Evolutionary conservation across 805 yeast genomes (phyloP).

Genomic region (Cyberlindnera saturnus): DNA sequence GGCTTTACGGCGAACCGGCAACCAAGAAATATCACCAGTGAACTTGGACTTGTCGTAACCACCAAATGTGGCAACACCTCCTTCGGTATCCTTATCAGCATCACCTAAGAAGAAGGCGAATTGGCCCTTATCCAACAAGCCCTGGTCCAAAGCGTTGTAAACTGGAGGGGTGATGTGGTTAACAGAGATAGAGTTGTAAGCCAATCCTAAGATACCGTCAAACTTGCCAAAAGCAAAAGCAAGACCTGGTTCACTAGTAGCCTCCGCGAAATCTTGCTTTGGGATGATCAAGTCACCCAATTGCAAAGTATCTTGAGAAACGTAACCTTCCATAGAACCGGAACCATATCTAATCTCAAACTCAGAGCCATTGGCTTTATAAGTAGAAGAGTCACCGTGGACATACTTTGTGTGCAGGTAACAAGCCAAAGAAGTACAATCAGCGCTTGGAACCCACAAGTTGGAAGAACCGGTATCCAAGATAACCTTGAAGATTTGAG

Average conservation of each 20-base stretch:
- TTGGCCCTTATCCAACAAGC: slow-evolving; percentile 75
- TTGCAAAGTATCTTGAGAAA: slow-evolving; percentile 77
- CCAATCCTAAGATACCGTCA: slow-evolving; percentile 95
- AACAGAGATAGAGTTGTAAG: slow-evolving; percentile 86
- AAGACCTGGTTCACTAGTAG: slow-evolving; percentile 94
- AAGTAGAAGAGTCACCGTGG: slow-evolving; percentile 74
- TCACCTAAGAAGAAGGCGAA: slow-evolving; percentile 92
- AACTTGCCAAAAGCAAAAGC: slow-evolving; percentile 98
- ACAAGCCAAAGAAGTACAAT: slow-evolving; percentile 93
- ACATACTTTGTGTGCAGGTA: slow-evolving; percentile 89
- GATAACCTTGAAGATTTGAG: slow-evolving; percentile 87
- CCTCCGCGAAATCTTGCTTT: slow-evolving; percentile 93
- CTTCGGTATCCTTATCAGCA: slow-evolving; percentile 53
- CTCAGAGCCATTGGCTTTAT: slow-evolving; percentile 79
- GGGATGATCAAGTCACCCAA: slow-evolving; percentile 83
- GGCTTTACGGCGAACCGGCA: slow-evolving; percentile 98
- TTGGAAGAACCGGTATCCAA: slow-evolving; percentile 96
- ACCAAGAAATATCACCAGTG: slow-evolving; percentile 84
- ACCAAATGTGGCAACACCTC: slow-evolving; percentile 94
- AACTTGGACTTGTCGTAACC: slow-evolving; percentile 77
- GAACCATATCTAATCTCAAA: slow-evolving; percentile 89
- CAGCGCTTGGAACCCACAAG: slow-evolving; percentile 90
- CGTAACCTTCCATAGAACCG: slow-evolving; percentile 87
- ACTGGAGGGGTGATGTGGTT: slow-evolving; percentile 89
- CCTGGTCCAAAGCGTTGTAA: slow-evolving; percentile 79